Percentiles rank a stretch among this genome's conserved stretches.
phyloP scores from a whole-genome alignment of 2,329 filamentous ascomycete species.

The Pestalotiopsis fici region DNA sequence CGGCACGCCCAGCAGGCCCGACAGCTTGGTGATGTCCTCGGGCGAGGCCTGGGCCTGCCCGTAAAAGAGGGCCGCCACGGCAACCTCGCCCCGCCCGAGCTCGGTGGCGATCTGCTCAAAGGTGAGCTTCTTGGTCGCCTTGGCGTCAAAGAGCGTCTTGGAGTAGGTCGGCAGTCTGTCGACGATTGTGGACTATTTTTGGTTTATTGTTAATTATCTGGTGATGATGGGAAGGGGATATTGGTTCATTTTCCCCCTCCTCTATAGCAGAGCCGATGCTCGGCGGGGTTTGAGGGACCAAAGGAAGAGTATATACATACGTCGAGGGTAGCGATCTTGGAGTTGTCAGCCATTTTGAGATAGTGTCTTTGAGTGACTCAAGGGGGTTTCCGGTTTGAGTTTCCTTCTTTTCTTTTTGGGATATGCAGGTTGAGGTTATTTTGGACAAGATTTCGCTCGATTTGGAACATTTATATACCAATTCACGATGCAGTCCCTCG shows the following conservation, averaged over 20 bases:
- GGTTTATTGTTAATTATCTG: background rate
- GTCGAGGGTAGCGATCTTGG: constrained; percentile 28
- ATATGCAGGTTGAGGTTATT: background rate
- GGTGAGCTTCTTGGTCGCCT: constrained; percentile 71
- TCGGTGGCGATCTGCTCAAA: constrained; percentile 78
- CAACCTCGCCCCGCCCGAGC: constrained; percentile 79
- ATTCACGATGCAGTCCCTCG: background rate
- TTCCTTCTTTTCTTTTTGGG: background rate
- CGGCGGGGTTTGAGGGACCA: background rate
- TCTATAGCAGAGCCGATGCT: background rate
- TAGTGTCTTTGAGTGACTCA: background rate
- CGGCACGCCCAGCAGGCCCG: constrained; percentile 63
- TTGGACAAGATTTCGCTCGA: background rate
- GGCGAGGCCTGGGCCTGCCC: constrained; percentile 75
- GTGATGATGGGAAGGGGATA: background rate
- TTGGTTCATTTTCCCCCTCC: background rate
- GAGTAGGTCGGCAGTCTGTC: constrained; percentile 72
- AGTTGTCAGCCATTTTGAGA: constrained; percentile 9
- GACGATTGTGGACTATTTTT: constrained; percentile 60
- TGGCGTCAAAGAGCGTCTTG: constrained; percentile 76
- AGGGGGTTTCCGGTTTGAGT: background rate
- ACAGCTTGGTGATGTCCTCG: constrained; percentile 68
- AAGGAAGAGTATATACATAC: constrained; percentile 17
- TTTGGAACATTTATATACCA: background rate
- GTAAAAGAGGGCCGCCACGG: constrained; percentile 87